Evolutionary conservation across 768 basidiomycete genomes (phyloP).

Genomic region (Kwoniella bestiolae): DNA sequence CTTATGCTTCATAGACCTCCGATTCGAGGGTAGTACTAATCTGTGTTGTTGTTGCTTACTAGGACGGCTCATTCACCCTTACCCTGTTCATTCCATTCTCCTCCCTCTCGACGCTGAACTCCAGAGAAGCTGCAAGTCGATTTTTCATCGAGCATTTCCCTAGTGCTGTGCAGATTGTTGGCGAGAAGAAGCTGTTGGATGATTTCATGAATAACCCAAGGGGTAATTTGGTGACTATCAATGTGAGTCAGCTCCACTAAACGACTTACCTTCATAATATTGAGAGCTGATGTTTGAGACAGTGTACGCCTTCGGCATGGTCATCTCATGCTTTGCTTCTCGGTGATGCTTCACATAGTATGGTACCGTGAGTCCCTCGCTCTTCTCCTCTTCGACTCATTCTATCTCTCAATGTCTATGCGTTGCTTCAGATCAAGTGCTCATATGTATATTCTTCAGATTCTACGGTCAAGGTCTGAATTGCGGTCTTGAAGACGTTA

Average conservation of each 20-base stretch:
- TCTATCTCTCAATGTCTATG: background rate
- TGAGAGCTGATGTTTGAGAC: background rate
- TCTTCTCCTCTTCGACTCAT: conserved; percentile 46
- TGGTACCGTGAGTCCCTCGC: conserved; percentile 81
- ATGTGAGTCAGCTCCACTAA: conserved; percentile 64
- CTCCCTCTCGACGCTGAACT: conserved; percentile 68
- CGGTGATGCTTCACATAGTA: conserved; percentile 94
- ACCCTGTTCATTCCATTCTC: conserved; percentile 87
- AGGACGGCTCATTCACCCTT: conserved; percentile 98
- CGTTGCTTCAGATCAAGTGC: too few species aligned
- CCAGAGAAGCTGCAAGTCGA: conserved; percentile 62
- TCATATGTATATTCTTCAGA: too few species aligned
- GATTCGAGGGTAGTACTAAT: background rate
- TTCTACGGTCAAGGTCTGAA: conserved; percentile 84
- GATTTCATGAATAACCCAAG: conserved; percentile 85
- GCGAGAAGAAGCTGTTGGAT: conserved; percentile 72
- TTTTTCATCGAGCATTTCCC: conserved; percentile 88
- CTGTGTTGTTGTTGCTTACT: conserved; percentile 13
- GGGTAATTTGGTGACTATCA: conserved; percentile 86
- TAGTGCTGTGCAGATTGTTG: conserved; percentile 83
- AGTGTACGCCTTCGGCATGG: conserved; percentile 43
- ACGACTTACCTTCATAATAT: background rate
- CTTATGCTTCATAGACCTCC: background rate
- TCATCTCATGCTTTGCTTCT: conserved; percentile 66
- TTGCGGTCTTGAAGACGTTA: conserved; percentile 95